Percentiles rank a stretch among this genome's conserved stretches.
These are phyloP conservation scores for Chenopodium formosanum DNA, from an alignment of 148 eudicot genomes.

Conservation along the genomic window DNA sequence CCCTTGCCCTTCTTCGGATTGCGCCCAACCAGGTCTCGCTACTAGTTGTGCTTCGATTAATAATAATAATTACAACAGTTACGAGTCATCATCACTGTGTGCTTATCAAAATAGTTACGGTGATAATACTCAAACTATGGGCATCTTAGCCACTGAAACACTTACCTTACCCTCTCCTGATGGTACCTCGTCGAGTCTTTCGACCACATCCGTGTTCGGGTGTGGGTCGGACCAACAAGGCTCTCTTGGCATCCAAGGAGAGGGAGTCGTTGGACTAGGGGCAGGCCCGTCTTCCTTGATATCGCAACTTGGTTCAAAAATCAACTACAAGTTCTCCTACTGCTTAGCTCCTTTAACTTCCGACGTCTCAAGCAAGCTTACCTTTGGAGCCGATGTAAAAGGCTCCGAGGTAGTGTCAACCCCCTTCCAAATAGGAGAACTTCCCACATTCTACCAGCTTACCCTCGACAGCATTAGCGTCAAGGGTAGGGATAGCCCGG, in stretches of 20 bases:
- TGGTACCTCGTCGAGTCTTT: not conserved
- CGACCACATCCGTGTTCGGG: conserved; percentile 23
- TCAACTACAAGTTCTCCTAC: conserved; percentile 38
- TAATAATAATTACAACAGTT: not conserved
- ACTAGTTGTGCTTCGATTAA: not conserved
- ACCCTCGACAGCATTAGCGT: conserved; percentile 12
- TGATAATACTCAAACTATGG: conserved; percentile 19
- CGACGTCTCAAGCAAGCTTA: conserved; percentile 27
- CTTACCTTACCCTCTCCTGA: conserved; percentile 12
- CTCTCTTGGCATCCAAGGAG: not conserved
- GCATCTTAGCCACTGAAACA: conserved; percentile 21
- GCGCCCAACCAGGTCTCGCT: conserved; percentile 8
- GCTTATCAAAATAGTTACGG: conserved; percentile 12
- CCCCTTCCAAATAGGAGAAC: conserved; percentile 4
- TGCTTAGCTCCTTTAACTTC: conserved; percentile 33
- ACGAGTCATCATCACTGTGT: too few relatives aligned
- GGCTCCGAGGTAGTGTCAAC: conserved; percentile 28
- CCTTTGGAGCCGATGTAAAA: conserved; percentile 29
- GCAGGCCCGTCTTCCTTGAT: conserved; percentile 33
- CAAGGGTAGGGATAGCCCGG: not conserved
- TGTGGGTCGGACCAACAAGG: conserved; percentile 32
- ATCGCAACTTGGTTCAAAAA: conserved; percentile 34
- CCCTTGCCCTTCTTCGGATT: conserved; percentile 21
- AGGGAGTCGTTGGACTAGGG: conserved; percentile 46
- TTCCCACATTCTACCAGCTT: conserved; percentile 23